Evolutionary conservation across 352 stramenopile genomes (phyloP).

Genomic region (Elongisporangium undulatum): DNA sequence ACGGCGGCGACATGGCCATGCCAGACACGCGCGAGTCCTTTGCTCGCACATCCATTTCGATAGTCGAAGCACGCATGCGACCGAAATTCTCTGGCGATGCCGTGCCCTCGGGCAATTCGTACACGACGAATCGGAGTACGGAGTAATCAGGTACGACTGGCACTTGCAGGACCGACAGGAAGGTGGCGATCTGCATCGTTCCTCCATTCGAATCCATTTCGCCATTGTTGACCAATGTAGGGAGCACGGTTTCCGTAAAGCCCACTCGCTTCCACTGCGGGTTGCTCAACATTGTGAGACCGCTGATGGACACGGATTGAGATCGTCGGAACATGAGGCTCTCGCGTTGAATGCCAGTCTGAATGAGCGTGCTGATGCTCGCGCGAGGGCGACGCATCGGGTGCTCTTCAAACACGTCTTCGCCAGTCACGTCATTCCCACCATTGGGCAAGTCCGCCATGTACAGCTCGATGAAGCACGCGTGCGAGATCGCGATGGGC

Average conservation of each 20-base stretch:
- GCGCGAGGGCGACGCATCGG: conserved; percentile 43
- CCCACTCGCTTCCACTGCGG: conserved; percentile 65
- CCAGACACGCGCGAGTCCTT: conserved; percentile 48
- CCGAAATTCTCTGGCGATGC: conserved; percentile 16
- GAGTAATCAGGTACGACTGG: conserved; percentile 57
- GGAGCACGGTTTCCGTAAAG: conserved; percentile 75
- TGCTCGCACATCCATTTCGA: conserved; percentile 56
- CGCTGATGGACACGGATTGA: conserved; percentile 40
- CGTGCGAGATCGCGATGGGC: conserved; percentile 50
- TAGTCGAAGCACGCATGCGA: conserved; percentile 33
- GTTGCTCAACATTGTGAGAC: conserved; percentile 11
- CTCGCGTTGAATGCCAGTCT: conserved; percentile 65
- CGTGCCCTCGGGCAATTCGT: conserved; percentile 61
- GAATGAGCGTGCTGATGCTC: conserved; percentile 72
- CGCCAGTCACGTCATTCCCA: conserved; percentile 43
- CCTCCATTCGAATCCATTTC: neutral
- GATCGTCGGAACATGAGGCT: conserved; percentile 47
- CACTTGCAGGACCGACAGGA: conserved; percentile 78
- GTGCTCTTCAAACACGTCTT: conserved; percentile 54
- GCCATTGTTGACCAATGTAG: conserved; percentile 35
- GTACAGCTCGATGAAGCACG: conserved; percentile 78
- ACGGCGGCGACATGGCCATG: conserved; percentile 49
- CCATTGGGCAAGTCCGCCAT: conserved; percentile 46
- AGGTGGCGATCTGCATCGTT: conserved; percentile 53
- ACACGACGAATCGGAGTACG: conserved; percentile 77